phyloP scores from a whole-genome alignment of 805 yeast species.

The Kurtzmaniella cleridarum region DNA sequence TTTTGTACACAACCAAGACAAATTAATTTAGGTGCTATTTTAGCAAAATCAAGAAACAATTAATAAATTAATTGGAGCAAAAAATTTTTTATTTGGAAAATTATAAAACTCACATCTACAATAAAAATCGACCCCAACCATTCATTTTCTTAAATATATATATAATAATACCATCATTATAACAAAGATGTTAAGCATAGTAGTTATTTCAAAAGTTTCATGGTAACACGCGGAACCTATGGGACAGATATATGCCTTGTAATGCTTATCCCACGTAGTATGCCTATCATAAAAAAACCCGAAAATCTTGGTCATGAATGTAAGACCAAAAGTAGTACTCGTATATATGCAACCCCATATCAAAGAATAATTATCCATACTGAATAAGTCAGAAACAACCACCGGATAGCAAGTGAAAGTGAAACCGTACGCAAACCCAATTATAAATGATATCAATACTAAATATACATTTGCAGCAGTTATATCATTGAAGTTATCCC shows the following conservation, averaged over 20 bases:
- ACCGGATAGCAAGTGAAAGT: constrained; percentile 30
- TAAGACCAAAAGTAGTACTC: constrained; percentile 26
- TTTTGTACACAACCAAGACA: too few species aligned
- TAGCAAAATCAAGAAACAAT: too few species aligned
- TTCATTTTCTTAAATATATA: constrained; percentile 10
- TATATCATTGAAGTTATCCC: constrained; percentile 8
- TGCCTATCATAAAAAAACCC: constrained; percentile 25
- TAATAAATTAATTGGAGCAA: too few species aligned
- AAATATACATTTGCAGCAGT: constrained; percentile 13
- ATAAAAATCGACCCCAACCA: background rate
- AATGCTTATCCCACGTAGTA: constrained; percentile 13
- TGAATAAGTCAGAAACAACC: constrained; percentile 27
- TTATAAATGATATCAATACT: constrained; percentile 19
- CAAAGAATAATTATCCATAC: constrained; percentile 27
- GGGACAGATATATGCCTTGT: constrained; percentile 16
- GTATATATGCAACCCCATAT: constrained; percentile 32
- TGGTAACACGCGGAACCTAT: constrained; percentile 26
- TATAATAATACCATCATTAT: constrained; percentile 15
- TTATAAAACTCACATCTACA: background rate
- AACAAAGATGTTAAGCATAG: constrained; percentile 15
- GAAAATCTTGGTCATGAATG: constrained; percentile 26
- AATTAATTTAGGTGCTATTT: too few species aligned
- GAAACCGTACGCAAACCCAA: constrained; percentile 32
- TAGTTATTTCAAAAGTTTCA: constrained; percentile 21
- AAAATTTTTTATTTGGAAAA: too few species aligned